Evolutionary conservation across 768 basidiomycete species (phyloP).

Genomic region (Russula brevipes): DNA sequence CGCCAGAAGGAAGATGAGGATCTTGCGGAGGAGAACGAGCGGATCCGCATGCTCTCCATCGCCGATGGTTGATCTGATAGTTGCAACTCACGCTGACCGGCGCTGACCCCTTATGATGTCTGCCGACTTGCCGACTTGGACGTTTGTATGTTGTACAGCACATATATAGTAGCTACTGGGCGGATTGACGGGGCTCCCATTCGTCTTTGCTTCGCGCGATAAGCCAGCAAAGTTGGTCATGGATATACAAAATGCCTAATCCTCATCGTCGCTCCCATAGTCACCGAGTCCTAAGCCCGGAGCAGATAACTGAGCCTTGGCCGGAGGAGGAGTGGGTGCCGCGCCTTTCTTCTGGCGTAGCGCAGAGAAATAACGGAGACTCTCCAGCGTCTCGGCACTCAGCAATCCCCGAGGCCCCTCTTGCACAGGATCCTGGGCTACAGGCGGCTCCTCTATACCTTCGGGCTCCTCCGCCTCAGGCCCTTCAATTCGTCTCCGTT

Average conservation of each 20-base stretch:
- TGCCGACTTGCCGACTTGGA: background rate
- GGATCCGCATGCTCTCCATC: conserved; percentile 43
- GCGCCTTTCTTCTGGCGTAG: conserved; percentile 65
- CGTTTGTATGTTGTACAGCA: conserved; percentile 5
- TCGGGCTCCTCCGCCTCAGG: conserved; percentile 25
- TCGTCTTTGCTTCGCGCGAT: background rate
- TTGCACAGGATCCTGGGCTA: conserved; percentile 8
- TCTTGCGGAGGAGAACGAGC: conserved; percentile 45
- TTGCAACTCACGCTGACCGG: conserved; percentile 31
- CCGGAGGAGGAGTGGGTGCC: conserved; percentile 26
- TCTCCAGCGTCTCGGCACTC: conserved; percentile 79
- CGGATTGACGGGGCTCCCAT: background rate
- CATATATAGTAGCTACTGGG: background rate
- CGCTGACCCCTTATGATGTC: background rate
- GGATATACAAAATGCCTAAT: conserved; percentile 25
- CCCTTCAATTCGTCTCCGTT: conserved; percentile 35
- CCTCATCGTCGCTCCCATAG: conserved; percentile 75
- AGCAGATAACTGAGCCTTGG: conserved; percentile 33
- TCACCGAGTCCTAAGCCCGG: conserved; percentile 59
- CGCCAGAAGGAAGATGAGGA: conserved; percentile 59
- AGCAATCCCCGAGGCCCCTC: conserved; percentile 54
- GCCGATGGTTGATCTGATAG: conserved; percentile 32
- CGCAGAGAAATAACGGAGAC: conserved; percentile 86
- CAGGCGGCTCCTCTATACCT: conserved; percentile 6
- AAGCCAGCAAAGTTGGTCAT: background rate